Conservation (phyloP, 192 early-diverging fungal genomes). For the Phycomyces nitens region DNA sequence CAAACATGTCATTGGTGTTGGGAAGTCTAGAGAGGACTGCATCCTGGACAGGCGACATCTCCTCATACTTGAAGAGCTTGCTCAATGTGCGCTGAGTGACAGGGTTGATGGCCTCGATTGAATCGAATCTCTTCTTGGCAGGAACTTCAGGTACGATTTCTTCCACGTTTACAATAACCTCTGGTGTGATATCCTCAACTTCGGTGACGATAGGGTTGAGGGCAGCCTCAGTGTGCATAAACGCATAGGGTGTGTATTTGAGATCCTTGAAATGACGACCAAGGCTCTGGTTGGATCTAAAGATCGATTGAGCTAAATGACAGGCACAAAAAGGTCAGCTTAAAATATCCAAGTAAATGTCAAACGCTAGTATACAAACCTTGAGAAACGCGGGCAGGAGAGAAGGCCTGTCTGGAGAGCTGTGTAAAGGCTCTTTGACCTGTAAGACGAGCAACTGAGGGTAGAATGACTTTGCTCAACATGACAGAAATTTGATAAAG, state of each 20-base stretch:
- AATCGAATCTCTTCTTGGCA: conserved; percentile 40
- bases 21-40: conserved; percentile 73
- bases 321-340: too few relatives aligned
- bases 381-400: not conserved
- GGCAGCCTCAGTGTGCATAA: conserved; percentile 7
- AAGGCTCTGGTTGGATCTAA: not conserved
- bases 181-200: conserved; percentile 1
- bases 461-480: conserved; percentile 10
- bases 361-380: too few relatives aligned
- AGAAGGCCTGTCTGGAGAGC: conserved; percentile 4
- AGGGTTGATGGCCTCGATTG: conserved; percentile 40
- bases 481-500: not conserved
- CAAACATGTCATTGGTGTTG: conserved; percentile 76
- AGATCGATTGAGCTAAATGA: conserved; percentile 2
- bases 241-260: conserved; percentile 14
- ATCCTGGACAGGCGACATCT: conserved; percentile 83
- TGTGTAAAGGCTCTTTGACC: not conserved
- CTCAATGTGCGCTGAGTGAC: conserved; percentile 57
- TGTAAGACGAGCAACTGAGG: conserved; percentile 1
- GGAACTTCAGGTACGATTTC: not conserved
- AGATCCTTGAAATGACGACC: conserved; percentile 4
- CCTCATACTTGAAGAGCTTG: conserved; percentile 65
- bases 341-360: too few relatives aligned
- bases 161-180: not conserved
- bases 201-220: not conserved